Conservation (phyloP, 768 basidiomycete species). For the Leccinum variicolor region DNA sequence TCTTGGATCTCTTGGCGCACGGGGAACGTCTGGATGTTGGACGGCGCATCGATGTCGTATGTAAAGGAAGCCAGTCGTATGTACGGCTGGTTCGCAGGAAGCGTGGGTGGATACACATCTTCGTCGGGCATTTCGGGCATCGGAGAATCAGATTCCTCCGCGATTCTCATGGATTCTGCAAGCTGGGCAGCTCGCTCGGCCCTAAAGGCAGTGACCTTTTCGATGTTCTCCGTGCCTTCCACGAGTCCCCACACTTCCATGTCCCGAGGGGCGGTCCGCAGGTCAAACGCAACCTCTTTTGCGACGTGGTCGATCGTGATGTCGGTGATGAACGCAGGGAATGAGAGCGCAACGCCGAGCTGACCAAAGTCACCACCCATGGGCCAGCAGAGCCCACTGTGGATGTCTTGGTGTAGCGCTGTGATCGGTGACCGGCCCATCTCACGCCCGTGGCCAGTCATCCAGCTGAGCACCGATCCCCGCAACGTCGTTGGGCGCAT, state of each 20-base stretch:
- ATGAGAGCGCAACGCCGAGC: slow-evolving; percentile 76
- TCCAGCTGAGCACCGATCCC: slow-evolving; percentile 46
- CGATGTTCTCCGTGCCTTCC: slow-evolving; percentile 70
- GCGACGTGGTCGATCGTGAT: slow-evolving; percentile 89
- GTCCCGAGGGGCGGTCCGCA: slow-evolving; percentile 74
- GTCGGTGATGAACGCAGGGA: slow-evolving; percentile 51
- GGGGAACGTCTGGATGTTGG: slow-evolving; percentile 79
- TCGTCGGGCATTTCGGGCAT: slow-evolving; percentile 27
- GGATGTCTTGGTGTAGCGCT: slow-evolving; percentile 81
- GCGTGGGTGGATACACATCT: slow-evolving; percentile 43
- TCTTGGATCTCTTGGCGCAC: slow-evolving; percentile 62
- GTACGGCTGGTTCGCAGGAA: slow-evolving; percentile 46
- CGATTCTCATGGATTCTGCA: slow-evolving; percentile 32
- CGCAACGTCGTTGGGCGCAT: slow-evolving; percentile 51
- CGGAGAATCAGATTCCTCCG: slow-evolving; percentile 27
- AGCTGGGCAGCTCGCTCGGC: slow-evolving; percentile 38
- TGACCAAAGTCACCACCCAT: slow-evolving; percentile 77
- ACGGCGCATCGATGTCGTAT: slow-evolving; percentile 53
- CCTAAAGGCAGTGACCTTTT: slow-evolving; percentile 55
- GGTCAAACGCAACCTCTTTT: slow-evolving; percentile 75
- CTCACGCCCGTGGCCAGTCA: slow-evolving; percentile 61
- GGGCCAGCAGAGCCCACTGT: slow-evolving; percentile 92
- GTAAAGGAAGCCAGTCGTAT: slow-evolving; percentile 67
- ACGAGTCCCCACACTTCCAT: slow-evolving; percentile 93
- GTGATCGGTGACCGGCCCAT: slow-evolving; percentile 81